A percentile compares a stretch with the other conserved stretches of the same genome.
These are phyloP conservation scores for Apiospora kogelbergensis DNA, from an alignment of 2,329 filamentous ascomycete genomes.

Conservation along the genomic window DNA sequence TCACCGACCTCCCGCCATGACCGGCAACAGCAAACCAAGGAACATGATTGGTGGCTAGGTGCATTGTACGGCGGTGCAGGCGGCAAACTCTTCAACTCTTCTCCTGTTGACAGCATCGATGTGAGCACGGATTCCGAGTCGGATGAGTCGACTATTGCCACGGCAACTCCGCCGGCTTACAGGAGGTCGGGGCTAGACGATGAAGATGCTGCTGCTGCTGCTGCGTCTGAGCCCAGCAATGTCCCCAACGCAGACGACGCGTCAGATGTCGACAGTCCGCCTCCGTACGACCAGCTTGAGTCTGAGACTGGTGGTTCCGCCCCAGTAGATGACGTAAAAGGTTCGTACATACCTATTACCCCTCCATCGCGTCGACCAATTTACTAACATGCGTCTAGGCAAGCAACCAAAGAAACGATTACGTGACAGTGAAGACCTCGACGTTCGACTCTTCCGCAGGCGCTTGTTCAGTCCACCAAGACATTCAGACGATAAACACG, in stretches of 20 bases:
- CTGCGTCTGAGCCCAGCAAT: not conserved
- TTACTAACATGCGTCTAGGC: not conserved
- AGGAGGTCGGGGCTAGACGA: not conserved
- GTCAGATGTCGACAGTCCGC: not conserved
- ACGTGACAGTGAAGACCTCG: slow-evolving; percentile 1
- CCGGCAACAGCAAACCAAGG: slow-evolving; percentile 6
- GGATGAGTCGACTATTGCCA: slow-evolving; percentile 14
- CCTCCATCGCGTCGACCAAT: not conserved
- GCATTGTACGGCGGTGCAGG: slow-evolving; percentile 12
- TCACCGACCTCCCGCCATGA: slow-evolving; percentile 7
- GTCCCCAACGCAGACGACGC: not conserved
- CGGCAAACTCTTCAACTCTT: not conserved
- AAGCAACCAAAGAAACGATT: slow-evolving; percentile 9
- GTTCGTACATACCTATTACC: not conserved
- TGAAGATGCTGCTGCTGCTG: not conserved
- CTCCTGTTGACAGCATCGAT: not conserved
- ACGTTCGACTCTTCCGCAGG: slow-evolving; percentile 5
- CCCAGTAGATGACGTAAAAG: slow-evolving; percentile 3
- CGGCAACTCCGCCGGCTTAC: slow-evolving; percentile 13
- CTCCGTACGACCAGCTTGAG: not conserved
- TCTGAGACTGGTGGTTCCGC: not conserved
- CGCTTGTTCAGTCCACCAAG: not conserved
- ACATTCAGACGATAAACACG: not conserved
- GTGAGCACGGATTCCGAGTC: slow-evolving; percentile 12
- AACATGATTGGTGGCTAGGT: slow-evolving; percentile 11